Percentiles rank a stretch among this genome's conserved stretches.
phyloP scores from a whole-genome alignment of 306 rosid genomes.

The Cicer chorassanicum region DNA sequence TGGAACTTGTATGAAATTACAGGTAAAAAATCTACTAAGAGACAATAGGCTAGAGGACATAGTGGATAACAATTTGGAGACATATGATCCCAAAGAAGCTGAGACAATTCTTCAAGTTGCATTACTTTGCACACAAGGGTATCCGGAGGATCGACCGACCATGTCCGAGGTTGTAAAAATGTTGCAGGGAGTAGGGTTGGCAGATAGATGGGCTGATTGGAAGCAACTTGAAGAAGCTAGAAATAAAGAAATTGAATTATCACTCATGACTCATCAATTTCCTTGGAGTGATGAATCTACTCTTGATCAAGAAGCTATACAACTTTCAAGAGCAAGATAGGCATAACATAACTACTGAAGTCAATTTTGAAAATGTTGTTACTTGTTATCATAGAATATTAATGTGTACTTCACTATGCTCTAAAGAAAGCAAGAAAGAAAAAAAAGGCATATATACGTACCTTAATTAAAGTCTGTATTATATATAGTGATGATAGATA shows the following conservation, averaged over 20 bases:
- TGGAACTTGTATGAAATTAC: constrained; percentile 19
- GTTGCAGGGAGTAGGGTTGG: constrained; percentile 71
- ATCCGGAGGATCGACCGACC: constrained; percentile 75
- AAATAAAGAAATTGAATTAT: constrained; percentile 59
- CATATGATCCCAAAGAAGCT: constrained; percentile 64
- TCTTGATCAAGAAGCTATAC: constrained; percentile 89
- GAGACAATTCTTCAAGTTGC: constrained; percentile 77
- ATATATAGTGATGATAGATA: constrained; percentile 14
- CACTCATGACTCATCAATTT: constrained; percentile 67
- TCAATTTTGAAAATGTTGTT: constrained; percentile 48
- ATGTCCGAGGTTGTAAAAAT: constrained; percentile 74
- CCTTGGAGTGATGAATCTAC: constrained; percentile 79
- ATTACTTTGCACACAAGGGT: constrained; percentile 74
- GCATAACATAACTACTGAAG: neutral
- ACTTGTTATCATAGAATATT: constrained; percentile 35
- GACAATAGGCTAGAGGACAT: constrained; percentile 80
- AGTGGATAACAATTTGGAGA: constrained; percentile 72
- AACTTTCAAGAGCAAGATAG: constrained; percentile 79
- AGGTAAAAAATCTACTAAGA: constrained; percentile 77
- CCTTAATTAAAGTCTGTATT: constrained; percentile 31
- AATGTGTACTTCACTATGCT: constrained; percentile 20
- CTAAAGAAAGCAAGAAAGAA: neutral
- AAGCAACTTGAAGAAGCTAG: constrained; percentile 67
- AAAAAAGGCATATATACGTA: neutral
- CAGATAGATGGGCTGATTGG: constrained; percentile 89